Evolutionary conservation across 306 rosid genomes (phyloP).

Genomic region (Quillaja saponaria): DNA sequence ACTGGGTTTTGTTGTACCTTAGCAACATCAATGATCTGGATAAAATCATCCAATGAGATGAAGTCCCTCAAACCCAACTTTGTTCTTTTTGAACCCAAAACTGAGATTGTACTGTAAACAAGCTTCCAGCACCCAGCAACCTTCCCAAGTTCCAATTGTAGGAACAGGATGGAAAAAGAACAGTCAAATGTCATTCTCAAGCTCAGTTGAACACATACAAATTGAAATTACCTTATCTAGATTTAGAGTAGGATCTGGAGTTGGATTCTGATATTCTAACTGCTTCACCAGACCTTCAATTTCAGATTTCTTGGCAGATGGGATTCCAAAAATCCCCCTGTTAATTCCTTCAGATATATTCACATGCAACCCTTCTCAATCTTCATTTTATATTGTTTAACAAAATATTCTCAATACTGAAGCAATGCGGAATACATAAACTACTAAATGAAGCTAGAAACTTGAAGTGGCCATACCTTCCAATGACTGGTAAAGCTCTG

Average conservation of each 20-base stretch:
- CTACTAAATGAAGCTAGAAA: not conserved
- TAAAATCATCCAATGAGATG: slow-evolving; percentile 76
- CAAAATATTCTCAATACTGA: not conserved
- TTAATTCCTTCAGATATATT: slow-evolving; percentile 54
- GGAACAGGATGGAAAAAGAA: slow-evolving; percentile 3
- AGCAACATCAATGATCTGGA: slow-evolving; percentile 60
- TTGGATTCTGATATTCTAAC: slow-evolving; percentile 73
- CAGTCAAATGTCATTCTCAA: not conserved
- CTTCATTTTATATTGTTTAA: slow-evolving; percentile 10
- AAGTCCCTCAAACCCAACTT: slow-evolving; percentile 86
- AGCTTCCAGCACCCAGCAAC: slow-evolving; percentile 80
- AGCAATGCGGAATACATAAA: not conserved
- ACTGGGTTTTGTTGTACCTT: slow-evolving; percentile 46
- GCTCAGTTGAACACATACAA: not conserved
- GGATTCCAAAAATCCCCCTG: slow-evolving; percentile 79
- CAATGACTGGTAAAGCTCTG: slow-evolving; percentile 53
- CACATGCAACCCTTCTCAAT: slow-evolving; percentile 29
- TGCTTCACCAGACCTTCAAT: slow-evolving; percentile 66
- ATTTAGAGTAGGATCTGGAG: slow-evolving; percentile 61
- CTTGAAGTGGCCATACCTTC: slow-evolving; percentile 44
- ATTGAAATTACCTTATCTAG: slow-evolving; percentile 55
- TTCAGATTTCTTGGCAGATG: slow-evolving; percentile 66
- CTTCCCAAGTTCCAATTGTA: slow-evolving; percentile 44
- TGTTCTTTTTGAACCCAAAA: slow-evolving; percentile 80
- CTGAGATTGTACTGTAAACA: slow-evolving; percentile 72